Base-by-base conservation (phyloP, 768 basidiomycete genomes). In the Leccinum incarnatum region DNA sequence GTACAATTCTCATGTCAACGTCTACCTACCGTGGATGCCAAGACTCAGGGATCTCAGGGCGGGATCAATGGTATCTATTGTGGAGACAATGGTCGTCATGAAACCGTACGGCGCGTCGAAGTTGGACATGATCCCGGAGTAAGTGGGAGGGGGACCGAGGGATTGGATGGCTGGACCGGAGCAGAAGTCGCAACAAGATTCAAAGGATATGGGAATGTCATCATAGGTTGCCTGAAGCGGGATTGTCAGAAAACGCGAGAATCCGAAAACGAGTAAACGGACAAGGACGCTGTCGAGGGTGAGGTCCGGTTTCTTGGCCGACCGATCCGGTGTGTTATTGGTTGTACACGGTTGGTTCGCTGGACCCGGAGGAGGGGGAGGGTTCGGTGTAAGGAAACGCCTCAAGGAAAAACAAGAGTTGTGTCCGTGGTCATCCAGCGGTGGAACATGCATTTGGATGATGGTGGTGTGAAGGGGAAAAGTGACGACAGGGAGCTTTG, bases 21-120 rank as follows among this genome's bases (percentile, higher is more conserved):
- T 30, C 23, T 40, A 57, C 81, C 60, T 67, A 91, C 91, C 80
- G 66, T 91, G 89, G 36, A 93, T 89, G 29, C 83, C 75, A 61
- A 90, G 69, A 67, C 89, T 91, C 42, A 93, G 74, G 23, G 80
- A 69, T 25, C 89, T 82, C 42, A 93, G 77, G 53, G 81, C 72
- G 6, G 76, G 61, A 54, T 78, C 77, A 14, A 88, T 73, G 53
- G 76, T 68, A 63, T 87, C 79, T 52, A 93, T 64, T 45, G 76
- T 76, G 3, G 68, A 62, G 54, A 86, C 83, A 56, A 93, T 81
- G 7, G 82, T 81, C 27, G 73, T 69, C 49, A 82, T 67, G n/a
- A 84, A 75, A 53, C 79, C 79, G 2, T 76, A 37, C 61, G 57
- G 51, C 37, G 49, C 9, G 60, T 60, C 61, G 54, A 66, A 53